Percentiles rank a stretch among this genome's conserved stretches.
These are phyloP conservation scores for Myxozyma geophila DNA, from an alignment of 805 yeast genomes.

Conservation along the genomic window DNA sequence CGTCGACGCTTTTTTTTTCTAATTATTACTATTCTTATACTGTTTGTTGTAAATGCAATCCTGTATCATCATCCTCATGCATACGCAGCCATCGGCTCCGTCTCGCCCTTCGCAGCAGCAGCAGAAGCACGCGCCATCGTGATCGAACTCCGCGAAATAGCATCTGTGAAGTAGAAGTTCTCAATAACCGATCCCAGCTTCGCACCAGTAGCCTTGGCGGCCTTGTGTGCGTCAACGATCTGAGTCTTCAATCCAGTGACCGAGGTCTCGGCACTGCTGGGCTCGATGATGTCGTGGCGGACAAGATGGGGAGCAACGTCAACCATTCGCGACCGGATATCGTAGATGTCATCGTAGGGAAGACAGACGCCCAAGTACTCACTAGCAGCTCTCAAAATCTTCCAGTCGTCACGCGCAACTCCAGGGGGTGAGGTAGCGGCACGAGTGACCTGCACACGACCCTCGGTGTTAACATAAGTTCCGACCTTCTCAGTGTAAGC, in stretches of 20 bases:
- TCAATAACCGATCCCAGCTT: slow-evolving; percentile 71
- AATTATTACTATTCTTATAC: background rate
- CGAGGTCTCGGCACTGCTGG: slow-evolving; percentile 61
- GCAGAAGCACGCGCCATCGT: slow-evolving; percentile 89
- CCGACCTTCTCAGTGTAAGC: slow-evolving; percentile 88
- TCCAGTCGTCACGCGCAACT: slow-evolving; percentile 91
- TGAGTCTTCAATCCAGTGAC: slow-evolving; percentile 59
- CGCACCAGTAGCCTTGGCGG: slow-evolving; percentile 52
- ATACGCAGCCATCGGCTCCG: slow-evolving; percentile 34
- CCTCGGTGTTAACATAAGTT: slow-evolving; percentile 87
- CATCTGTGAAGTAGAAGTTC: slow-evolving; percentile 87
- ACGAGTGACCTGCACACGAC: slow-evolving; percentile 80
- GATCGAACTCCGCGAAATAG: slow-evolving; percentile 82
- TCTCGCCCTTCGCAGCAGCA: slow-evolving; percentile 26
- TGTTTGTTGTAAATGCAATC: background rate
- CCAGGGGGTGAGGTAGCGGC: slow-evolving; percentile 91
- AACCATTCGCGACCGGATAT: slow-evolving; percentile 69
- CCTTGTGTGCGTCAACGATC: slow-evolving; percentile 45
- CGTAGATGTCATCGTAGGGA: slow-evolving; percentile 74
- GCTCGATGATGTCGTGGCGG: slow-evolving; percentile 75
- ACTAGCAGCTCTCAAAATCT: slow-evolving; percentile 77
- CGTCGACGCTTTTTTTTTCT: background rate
- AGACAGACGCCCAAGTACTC: slow-evolving; percentile 73
- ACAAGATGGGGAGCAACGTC: slow-evolving; percentile 82
- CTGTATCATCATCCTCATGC: slow-evolving; percentile 17